Conservation (phyloP, 352 stramenopile genomes). For the Nannochloropsis limnetica region DNA sequence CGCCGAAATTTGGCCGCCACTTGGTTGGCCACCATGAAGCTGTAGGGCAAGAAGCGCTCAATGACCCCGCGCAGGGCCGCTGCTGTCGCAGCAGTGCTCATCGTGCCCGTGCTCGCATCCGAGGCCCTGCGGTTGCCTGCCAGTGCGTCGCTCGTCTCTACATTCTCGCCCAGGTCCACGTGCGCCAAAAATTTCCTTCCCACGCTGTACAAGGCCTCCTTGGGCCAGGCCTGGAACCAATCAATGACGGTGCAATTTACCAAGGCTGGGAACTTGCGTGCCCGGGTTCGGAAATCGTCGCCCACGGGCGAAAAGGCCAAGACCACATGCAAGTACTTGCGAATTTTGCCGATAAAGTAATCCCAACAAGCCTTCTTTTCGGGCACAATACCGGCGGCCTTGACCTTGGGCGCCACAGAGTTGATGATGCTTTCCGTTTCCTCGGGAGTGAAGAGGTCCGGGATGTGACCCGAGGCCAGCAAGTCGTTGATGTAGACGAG, state of each 20-base stretch:
- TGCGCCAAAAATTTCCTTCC: conserved; percentile 67
- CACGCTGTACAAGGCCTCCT: conserved; percentile 80
- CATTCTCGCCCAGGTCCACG: conserved; percentile 59
- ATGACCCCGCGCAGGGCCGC: conserved; percentile 64
- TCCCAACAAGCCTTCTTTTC: conserved; percentile 76
- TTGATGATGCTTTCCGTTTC: conserved; percentile 86
- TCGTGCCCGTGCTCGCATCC: neutral
- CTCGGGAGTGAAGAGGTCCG: conserved; percentile 81
- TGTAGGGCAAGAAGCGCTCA: conserved; percentile 88
- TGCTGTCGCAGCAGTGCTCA: conserved; percentile 26
- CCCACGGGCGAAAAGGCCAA: conserved; percentile 85
- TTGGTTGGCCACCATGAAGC: conserved; percentile 81
- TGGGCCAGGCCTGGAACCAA: conserved; percentile 78
- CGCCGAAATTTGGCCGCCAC: conserved; percentile 75
- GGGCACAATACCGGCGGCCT: conserved; percentile 67
- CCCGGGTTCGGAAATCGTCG: conserved; percentile 83
- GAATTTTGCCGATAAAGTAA: conserved; percentile 84
- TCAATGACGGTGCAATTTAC: conserved; percentile 91
- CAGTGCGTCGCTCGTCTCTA: neutral
- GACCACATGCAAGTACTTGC: conserved; percentile 85
- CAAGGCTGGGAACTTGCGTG: conserved; percentile 83
- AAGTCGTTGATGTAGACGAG: conserved; percentile 90
- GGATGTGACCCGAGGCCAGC: conserved; percentile 79
- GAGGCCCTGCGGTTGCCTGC: conserved; percentile 35
- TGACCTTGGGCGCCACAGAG: conserved; percentile 70